Conservation (phyloP, 768 basidiomycete genomes). For the Dictyophora rubrovolvata region DNA sequence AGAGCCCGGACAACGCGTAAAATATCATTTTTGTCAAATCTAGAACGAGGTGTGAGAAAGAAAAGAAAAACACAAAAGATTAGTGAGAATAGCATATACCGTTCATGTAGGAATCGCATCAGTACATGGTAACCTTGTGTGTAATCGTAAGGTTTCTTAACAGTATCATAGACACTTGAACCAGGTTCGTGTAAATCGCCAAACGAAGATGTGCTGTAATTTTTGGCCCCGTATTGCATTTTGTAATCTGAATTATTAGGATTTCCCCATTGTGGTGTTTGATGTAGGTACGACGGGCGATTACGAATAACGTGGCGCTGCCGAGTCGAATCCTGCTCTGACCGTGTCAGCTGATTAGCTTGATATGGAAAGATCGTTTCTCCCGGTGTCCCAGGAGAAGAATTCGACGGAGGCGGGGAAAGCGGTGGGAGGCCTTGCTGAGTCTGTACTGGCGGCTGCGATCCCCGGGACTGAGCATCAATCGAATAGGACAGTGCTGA, state of each 20-base stretch:
- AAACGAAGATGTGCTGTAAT: not conserved
- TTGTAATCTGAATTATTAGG: not conserved
- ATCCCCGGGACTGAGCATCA: not conserved
- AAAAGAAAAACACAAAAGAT: not conserved
- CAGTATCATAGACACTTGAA: conserved; percentile 50
- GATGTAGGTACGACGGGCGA: conserved; percentile 4
- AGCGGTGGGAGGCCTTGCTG: conserved; percentile 4
- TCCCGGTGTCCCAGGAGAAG: conserved; percentile 6
- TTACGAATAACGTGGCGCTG: not conserved
- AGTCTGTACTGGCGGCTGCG: not conserved
- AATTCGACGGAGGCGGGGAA: conserved; percentile 8
- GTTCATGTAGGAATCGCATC: conserved; percentile 78
- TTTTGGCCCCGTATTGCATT: not conserved
- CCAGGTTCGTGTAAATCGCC: not conserved
- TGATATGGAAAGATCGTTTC: conserved; percentile 4
- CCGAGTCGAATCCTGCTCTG: conserved; percentile 1
- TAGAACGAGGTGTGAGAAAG: conserved; percentile 24
- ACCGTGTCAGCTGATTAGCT: not conserved
- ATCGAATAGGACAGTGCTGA: not conserved
- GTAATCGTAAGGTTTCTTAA: conserved; percentile 78
- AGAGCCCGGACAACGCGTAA: conserved; percentile 88
- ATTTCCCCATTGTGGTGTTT: conserved; percentile 6
- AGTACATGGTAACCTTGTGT: conserved; percentile 94
- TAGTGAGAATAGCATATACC: conserved; percentile 30
- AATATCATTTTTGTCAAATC: conserved; percentile 95